Evolutionary conservation across 2,329 filamentous ascomycete genomes (phyloP), one percentile per base, ranked within the genome.

Genomic region (Aureobasidium vineae): DNA sequence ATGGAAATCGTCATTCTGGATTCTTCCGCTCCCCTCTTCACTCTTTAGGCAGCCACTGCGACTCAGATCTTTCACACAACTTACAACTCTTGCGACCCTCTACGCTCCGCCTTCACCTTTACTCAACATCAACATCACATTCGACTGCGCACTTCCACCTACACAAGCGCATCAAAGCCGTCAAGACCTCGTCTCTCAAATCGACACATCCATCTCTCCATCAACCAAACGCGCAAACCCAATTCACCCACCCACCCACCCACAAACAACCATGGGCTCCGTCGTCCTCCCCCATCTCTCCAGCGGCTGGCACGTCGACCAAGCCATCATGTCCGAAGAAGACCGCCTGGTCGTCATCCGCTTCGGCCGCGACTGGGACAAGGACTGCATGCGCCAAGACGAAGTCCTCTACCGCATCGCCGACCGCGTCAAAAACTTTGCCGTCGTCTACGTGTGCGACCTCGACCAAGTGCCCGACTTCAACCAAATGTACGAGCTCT

Each of bases 291-390:
- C 94, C 53, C 94, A 98, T 79, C 85, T 99, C 54, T 86, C 86
- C 72, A 93, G 90, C 49, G 95, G 91, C 78, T 99, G 94, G 95
- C 95, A 99, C 79, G 95, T 99, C 75, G 95, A 98, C 83, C 93
- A 98, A 80, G 92, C 93, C 70, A 97, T 97, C 75, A 88, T 91
- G 75, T 85, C 84, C 50, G 93, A 98, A 80, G 92, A 97, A 76
- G 94, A 98, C 75, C 89, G 94, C 57, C 87, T 97, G 1, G 92
- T 97, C 15, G 88, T 97, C 49, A 97, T 98, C 77, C 89, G 94
- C 70, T 98, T 98, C 79, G 93, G 93, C 56, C 88, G 92, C 72
- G 92, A 97, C 78, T 87, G 86, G 76, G 90, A 96, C 73, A 86
- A 88, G 6, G 91, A 96, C 79, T 90, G 86, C 78, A 90, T 91